Percentiles rank a stretch among this genome's conserved stretches.
These are phyloP conservation scores for Carex parvula DNA, from an alignment of 176 grass and related monocot genomes.

Conservation along the genomic window DNA sequence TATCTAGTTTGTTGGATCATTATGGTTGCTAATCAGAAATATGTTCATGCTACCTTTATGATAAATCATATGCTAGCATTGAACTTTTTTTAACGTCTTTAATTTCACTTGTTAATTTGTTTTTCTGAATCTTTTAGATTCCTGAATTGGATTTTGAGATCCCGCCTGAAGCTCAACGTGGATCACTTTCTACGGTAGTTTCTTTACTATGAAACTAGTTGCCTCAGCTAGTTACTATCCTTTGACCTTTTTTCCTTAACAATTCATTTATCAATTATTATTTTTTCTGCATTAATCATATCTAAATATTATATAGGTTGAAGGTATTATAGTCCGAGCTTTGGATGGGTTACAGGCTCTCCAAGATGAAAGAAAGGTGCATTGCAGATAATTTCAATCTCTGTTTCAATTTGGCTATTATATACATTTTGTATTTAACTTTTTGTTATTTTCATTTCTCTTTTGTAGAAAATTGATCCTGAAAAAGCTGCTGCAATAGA, in stretches of 20 bases:
- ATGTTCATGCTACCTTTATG: not conserved
- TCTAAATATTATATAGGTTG: constrained; percentile 45
- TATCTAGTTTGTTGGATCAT: not conserved
- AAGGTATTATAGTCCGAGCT: constrained; percentile 77
- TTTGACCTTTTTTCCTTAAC: constrained; percentile 1
- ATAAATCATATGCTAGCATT: not conserved
- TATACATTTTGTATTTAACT: not conserved
- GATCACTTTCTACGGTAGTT: constrained; percentile 73
- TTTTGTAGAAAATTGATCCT: constrained; percentile 85
- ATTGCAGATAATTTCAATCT: constrained; percentile 9
- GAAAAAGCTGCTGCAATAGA: constrained; percentile 84
- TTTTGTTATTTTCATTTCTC: not conserved
- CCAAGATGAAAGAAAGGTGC: constrained; percentile 92
- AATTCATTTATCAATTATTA: not conserved
- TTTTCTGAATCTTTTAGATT: constrained; percentile 45
- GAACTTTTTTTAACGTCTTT: not conserved
- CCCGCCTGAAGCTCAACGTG: constrained; percentile 88
- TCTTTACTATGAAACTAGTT: not conserved
- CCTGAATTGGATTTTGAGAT: constrained; percentile 95
- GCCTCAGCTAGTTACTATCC: not conserved
- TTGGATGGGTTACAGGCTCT: constrained; percentile 65
- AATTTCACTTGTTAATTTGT: constrained; percentile 25
- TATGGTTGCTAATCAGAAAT: not conserved
- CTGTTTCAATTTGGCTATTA: not conserved
- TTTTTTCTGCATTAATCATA: not conserved